Conservation (phyloP, 306 rosid species). For the Vigna trinervia region DNA sequence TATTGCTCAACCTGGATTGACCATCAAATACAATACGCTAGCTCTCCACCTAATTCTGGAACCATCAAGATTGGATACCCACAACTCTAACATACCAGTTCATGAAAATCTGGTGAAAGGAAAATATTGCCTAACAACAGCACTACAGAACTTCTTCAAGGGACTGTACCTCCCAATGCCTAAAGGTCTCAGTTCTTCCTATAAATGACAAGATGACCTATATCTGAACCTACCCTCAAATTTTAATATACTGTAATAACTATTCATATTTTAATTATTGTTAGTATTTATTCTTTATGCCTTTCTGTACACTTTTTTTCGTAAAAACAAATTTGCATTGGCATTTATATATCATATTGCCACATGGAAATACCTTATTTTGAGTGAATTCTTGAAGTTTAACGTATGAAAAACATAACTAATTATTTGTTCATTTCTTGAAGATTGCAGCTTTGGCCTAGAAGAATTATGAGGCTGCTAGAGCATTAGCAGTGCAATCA, state of each 20-base stretch:
- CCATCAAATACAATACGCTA: no score
- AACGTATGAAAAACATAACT: slow-evolving; percentile 29
- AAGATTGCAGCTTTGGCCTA: slow-evolving; percentile 85
- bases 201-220: no score
- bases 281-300: background rate
- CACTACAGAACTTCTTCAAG: no score
- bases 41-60: no score
- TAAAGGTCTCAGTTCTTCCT: no score
- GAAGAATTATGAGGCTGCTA: slow-evolving; percentile 85
- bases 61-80: no score
- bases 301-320: background rate
- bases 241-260: background rate
- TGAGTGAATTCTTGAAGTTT: slow-evolving; percentile 28
- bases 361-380: background rate
- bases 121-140: no score
- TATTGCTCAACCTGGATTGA: no score
- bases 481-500: slow-evolving; percentile 76
- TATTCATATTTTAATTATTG: background rate
- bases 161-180: no score
- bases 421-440: slow-evolving; percentile 50
- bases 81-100: no score
- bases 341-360: background rate
- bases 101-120: no score
- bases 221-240: no score
- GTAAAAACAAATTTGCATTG: background rate